Percentiles rank a stretch among this genome's conserved stretches.
Evolutionary conservation across 805 yeast genomes (phyloP).

Genomic region (Candida nanaspora): DNA sequence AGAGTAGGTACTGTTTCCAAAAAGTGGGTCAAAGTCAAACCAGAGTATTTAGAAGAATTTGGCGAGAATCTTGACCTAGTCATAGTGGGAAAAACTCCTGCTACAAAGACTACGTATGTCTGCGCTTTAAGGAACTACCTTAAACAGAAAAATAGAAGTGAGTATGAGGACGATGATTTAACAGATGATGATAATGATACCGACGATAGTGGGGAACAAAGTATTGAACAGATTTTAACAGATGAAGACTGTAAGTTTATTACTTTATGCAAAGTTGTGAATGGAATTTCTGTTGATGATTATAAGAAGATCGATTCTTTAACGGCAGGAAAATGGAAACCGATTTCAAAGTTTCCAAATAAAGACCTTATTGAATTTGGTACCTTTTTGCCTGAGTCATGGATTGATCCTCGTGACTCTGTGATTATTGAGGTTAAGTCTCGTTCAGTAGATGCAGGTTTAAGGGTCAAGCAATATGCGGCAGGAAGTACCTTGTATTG

Average conservation of each 20-base stretch:
- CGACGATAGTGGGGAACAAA: no score
- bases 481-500: constrained; percentile 68
- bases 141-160: constrained; percentile 14
- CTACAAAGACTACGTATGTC: constrained; percentile 62
- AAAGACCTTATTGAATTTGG: constrained; percentile 45
- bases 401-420: constrained; percentile 77
- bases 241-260: constrained; percentile 32
- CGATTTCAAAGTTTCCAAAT: constrained; percentile 35
- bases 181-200: background rate
- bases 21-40: constrained; percentile 81
- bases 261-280: constrained; percentile 75
- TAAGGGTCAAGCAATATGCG: constrained; percentile 40
- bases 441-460: constrained; percentile 51
- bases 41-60: constrained; percentile 78
- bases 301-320: constrained; percentile 48
- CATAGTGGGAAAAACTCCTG: constrained; percentile 72
- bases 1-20: constrained; percentile 51
- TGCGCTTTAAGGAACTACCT: constrained; percentile 55
- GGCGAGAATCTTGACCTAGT: constrained; percentile 81
- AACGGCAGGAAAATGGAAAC: constrained; percentile 58
- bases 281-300: constrained; percentile 68
- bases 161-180: background rate
- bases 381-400: constrained; percentile 52
- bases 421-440: constrained; percentile 81
- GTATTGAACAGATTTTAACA: no score